These are phyloP conservation scores for Nakazawaea siamensis DNA, from an alignment of 805 yeast species.

Conservation along the genomic window DNA sequence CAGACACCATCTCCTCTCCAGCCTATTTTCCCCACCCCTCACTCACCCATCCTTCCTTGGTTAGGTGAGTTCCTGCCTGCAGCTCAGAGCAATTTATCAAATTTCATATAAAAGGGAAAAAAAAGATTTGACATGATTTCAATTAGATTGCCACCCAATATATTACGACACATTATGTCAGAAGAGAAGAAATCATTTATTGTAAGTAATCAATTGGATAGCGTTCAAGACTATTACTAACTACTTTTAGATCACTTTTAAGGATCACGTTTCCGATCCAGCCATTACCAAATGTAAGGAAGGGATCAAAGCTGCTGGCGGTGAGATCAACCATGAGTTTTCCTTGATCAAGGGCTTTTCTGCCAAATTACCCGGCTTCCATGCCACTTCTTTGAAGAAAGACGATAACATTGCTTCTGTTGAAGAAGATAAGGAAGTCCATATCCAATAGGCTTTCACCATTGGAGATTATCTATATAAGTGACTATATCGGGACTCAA, in stretches of 20 bases:
- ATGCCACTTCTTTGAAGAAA: constrained; percentile 34
- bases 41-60: no score
- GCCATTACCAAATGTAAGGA: constrained; percentile 33
- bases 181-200: constrained; percentile 23
- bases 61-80: no score
- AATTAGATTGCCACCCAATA: no score
- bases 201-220: constrained; percentile 14
- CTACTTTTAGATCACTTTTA: constrained; percentile 25
- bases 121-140: background rate
- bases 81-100: no score
- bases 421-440: constrained; percentile 65
- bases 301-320: constrained; percentile 44
- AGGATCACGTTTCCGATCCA: constrained; percentile 26
- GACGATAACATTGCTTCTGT: constrained; percentile 47
- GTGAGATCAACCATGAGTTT: constrained; percentile 53
- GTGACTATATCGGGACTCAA: constrained; percentile 15
- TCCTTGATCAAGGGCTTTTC: constrained; percentile 60
- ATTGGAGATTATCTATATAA: constrained; percentile 9
- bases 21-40: background rate
- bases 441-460: constrained; percentile 19
- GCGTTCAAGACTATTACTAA: background rate
- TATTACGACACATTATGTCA: constrained; percentile 2
- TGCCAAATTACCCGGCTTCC: constrained; percentile 48
- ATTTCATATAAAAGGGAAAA: background rate
- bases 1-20: no score